Conservation (phyloP, 768 basidiomycete genomes). For the Rhizopogon vinicolor region DNA sequence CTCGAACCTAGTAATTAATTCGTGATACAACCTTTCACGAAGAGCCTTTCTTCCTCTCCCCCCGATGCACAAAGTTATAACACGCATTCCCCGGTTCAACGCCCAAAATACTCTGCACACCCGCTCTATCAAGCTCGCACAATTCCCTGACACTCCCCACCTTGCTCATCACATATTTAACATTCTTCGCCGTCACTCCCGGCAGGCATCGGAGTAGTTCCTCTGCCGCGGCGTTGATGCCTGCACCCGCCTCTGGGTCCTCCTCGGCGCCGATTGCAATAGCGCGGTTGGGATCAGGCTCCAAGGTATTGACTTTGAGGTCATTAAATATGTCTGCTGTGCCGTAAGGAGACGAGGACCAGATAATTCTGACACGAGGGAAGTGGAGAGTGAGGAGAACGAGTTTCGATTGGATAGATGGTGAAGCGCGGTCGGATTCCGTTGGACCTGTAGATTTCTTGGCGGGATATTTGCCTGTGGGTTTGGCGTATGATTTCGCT, state of each 20-base stretch:
- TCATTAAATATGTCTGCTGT: slow-evolving; percentile 92
- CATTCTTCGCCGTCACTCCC: slow-evolving; percentile 80
- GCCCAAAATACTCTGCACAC: slow-evolving; percentile 74
- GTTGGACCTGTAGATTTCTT: slow-evolving; percentile 33
- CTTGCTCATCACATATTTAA: slow-evolving; percentile 77
- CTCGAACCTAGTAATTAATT: no score
- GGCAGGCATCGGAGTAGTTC: slow-evolving; percentile 82
- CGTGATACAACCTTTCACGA: slow-evolving; percentile 27
- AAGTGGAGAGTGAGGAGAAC: slow-evolving; percentile 87
- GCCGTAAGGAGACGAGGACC: slow-evolving; percentile 94
- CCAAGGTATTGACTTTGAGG: slow-evolving; percentile 72
- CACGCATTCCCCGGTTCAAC: slow-evolving; percentile 57
- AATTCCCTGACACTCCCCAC: slow-evolving; percentile 76
- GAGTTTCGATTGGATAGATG: slow-evolving; percentile 85
- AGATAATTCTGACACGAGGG: slow-evolving; percentile 89
- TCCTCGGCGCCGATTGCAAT: slow-evolving; percentile 79
- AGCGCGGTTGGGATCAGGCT: slow-evolving; percentile 78
- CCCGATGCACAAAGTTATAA: slow-evolving; percentile 78
- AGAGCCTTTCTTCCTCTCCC: slow-evolving; percentile 33
- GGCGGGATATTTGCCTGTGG: slow-evolving; percentile 49
- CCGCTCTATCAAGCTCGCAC: slow-evolving; percentile 53
- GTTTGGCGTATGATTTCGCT: slow-evolving; percentile 63
- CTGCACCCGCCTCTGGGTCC: slow-evolving; percentile 60
- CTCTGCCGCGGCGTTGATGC: slow-evolving; percentile 70
- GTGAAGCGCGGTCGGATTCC: slow-evolving; percentile 31